phyloP scores from a whole-genome alignment of 208 protist genomes.

The Trypanosoma scelopori region DNA sequence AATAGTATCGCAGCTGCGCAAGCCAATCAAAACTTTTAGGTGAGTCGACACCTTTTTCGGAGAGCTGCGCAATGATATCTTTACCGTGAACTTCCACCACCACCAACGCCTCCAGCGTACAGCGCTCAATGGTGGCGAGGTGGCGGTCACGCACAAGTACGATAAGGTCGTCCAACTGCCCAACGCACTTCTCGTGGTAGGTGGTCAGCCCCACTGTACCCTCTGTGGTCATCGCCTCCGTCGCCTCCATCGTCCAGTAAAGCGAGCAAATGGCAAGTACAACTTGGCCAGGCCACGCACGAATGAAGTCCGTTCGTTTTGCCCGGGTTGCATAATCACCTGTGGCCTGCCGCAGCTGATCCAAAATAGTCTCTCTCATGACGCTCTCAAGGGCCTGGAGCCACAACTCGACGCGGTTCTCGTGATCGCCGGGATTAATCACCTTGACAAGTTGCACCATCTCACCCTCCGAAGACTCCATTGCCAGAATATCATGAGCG shows the following conservation, averaged over 20 bases:
- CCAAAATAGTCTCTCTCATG: slow-evolving; percentile 90
- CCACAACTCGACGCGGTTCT: slow-evolving; percentile 96
- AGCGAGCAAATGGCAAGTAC: slow-evolving; percentile 90
- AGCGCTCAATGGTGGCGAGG: slow-evolving; percentile 81
- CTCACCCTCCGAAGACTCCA: slow-evolving; percentile 93
- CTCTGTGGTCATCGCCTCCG: slow-evolving; percentile 84
- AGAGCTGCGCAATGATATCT: slow-evolving; percentile 92
- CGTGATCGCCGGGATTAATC: slow-evolving; percentile 84
- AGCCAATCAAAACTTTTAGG: slow-evolving; percentile 96
- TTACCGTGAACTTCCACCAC: slow-evolving; percentile 95
- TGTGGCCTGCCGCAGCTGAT: slow-evolving; percentile 84
- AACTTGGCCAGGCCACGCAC: slow-evolving; percentile 93
- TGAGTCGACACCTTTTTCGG: slow-evolving; percentile 89
- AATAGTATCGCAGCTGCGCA: slow-evolving; percentile 97
- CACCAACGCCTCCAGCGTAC: slow-evolving; percentile 92
- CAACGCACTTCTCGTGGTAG: slow-evolving; percentile 87
- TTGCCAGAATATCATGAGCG: slow-evolving; percentile 89
- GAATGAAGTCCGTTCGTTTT: slow-evolving; percentile 90
- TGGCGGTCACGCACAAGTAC: slow-evolving; percentile 89
- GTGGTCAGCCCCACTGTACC: slow-evolving; percentile 82
- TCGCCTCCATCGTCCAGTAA: slow-evolving; percentile 95
- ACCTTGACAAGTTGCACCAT: slow-evolving; percentile 76
- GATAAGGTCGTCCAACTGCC: slow-evolving; percentile 91
- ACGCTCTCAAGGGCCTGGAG: slow-evolving; percentile 90
- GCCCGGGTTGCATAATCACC: slow-evolving; percentile 70